Conservation (phyloP, 2,329 filamentous ascomycete genomes). For the Paradendryphiella salina region DNA sequence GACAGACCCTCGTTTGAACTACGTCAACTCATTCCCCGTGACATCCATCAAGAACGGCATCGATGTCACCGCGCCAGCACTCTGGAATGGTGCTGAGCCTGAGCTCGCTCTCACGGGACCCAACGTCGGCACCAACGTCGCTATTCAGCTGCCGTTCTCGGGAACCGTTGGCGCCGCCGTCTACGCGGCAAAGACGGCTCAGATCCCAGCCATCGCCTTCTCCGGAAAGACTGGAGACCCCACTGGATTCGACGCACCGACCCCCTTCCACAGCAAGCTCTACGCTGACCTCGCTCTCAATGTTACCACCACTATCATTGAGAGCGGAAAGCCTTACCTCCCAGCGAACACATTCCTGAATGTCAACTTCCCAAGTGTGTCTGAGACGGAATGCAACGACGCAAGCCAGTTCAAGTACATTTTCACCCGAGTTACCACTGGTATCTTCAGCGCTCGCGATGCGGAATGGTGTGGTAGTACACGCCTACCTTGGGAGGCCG, state of each 20-base stretch:
- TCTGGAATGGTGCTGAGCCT: slow-evolving; percentile 57
- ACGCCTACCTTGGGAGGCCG: slow-evolving; percentile 62
- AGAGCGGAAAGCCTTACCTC: slow-evolving; percentile 64
- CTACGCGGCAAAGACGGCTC: slow-evolving; percentile 58
- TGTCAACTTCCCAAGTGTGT: slow-evolving; percentile 67
- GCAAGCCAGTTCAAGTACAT: slow-evolving; percentile 64
- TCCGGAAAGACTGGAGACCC: slow-evolving; percentile 58
- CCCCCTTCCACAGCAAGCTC: slow-evolving; percentile 58
- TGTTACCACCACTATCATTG: slow-evolving; percentile 60
- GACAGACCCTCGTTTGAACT: slow-evolving; percentile 64
- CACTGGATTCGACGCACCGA: slow-evolving; percentile 58
- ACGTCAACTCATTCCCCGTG: slow-evolving; percentile 70
- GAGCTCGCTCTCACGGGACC: slow-evolving; percentile 69
- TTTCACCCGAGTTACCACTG: slow-evolving; percentile 62
- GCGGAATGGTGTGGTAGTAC: slow-evolving; percentile 59
- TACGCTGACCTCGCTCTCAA: slow-evolving; percentile 66
- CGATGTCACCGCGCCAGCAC: slow-evolving; percentile 56
- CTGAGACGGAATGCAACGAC: slow-evolving; percentile 54
- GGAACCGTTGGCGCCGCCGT: slow-evolving; percentile 69
- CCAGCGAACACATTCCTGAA: slow-evolving; percentile 66
- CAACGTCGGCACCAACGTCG: slow-evolving; percentile 65
- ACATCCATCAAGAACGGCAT: slow-evolving; percentile 68
- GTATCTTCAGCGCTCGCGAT: slow-evolving; percentile 51
- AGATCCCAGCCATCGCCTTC: slow-evolving; percentile 70
- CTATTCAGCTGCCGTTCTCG: slow-evolving; percentile 60